Evolutionary conservation across 2,329 filamentous ascomycete species (phyloP), one percentile per base, ranked within the genome.

Genomic region (Apiospora rasikravindrae): DNA sequence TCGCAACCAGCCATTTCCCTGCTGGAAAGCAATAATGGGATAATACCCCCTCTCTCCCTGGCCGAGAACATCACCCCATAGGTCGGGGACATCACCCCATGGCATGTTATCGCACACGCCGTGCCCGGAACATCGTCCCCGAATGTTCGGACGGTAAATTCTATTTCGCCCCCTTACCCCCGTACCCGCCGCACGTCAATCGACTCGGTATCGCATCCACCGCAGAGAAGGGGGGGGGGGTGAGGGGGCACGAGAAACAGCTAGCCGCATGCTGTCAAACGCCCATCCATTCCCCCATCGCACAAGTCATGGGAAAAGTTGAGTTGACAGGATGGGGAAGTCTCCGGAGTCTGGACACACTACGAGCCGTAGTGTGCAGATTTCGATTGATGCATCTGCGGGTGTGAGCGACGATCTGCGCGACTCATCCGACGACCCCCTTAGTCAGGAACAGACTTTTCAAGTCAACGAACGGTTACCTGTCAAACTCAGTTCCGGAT

Each of bases 361-460:
- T 4, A 47, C 44, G 44, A 19, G 44, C 33, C 33, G 33, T 37
- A 37, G 33, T 37, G 33, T 37, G 33, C 33, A 2, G 33, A 49
- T 49, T 22, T 42, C 8, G 40, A 49, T 49, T 6, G n/a, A 24
- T 51, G n/a, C 47, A 22, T 10, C 19, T 40, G 19, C 19, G 8
- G 19, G n/a, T 24, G 29, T 13, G 33, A 29, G 53, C 19, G 29
- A 61, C 29, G 53, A 64, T 40, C 33, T 40, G 19, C 57, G 26
- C 51, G 33, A 64, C 57, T 64, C 57, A 40, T 64, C 57, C 57
- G 57, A 22, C 57, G 33, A 24, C 16, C 22, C 19, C 57, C 57
- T 64, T 64, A 64, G 57, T 64, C 57, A 64, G 57, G 57, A 64
- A 64, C 57, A 64, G 11, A 13, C 29, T 64, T 64, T 24, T 14